A percentile compares a stretch with the other conserved stretches of the same genome.
These are phyloP conservation scores for Kalanchoe fedtschenkoi DNA, from an alignment of 164 flowering plant species.

Conservation along the genomic window DNA sequence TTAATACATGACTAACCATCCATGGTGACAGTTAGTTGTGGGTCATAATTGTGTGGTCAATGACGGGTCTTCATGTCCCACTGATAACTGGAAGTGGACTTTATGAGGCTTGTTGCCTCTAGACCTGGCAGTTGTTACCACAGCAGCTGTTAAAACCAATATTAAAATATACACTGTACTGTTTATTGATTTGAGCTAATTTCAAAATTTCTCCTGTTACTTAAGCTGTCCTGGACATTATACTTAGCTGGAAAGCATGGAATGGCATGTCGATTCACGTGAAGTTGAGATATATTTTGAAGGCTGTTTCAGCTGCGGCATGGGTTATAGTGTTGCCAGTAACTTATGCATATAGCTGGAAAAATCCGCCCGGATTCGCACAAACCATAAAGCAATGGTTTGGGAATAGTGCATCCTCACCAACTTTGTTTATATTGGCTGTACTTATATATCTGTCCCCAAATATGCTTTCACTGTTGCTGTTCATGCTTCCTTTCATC, in stretches of 20 bases:
- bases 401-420: conserved; percentile 47
- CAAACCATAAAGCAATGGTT: conserved; percentile 70
- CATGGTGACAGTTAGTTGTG: too few relatives aligned
- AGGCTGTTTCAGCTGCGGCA: conserved; percentile 61
- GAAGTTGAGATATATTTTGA: conserved; percentile 69
- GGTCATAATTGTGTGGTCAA: too few relatives aligned
- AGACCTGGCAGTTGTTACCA: background rate
- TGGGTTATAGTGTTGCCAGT: conserved; percentile 89
- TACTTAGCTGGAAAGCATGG: too few relatives aligned
- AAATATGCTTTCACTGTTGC: conserved; percentile 59
- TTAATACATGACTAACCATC: too few relatives aligned
- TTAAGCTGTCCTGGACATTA: conserved; percentile 70
- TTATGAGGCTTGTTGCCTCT: too few relatives aligned
- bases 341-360: conserved; percentile 75
- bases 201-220: background rate
- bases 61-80: too few relatives aligned
- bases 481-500: conserved; percentile 68
- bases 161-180: too few relatives aligned
- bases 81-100: too few relatives aligned
- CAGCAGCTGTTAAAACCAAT: background rate
- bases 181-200: background rate
- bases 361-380: conserved; percentile 68
- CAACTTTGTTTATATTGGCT: conserved; percentile 71
- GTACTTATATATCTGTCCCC: conserved; percentile 74
- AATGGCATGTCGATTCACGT: too few relatives aligned